Evolutionary conservation across 352 stramenopile species (phyloP).

Genomic region (Albugo laibachii): DNA sequence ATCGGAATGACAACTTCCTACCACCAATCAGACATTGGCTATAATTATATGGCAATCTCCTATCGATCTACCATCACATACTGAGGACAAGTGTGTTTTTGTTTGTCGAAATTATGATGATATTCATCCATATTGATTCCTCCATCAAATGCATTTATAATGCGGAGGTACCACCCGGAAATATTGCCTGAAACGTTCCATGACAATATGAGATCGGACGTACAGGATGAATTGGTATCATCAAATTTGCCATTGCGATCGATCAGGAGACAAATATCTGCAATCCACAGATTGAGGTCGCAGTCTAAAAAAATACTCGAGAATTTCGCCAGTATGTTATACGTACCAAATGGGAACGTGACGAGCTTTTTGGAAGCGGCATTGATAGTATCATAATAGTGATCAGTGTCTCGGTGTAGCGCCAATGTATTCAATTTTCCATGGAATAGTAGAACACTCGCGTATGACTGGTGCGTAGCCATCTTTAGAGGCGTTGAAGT

Average conservation of each 20-base stretch:
- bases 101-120: no score
- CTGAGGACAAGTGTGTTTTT: no score
- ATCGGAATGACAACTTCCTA: no score
- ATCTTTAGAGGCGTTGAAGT: constrained; percentile 16
- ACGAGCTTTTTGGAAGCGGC: constrained; percentile 26
- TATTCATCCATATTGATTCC: no score
- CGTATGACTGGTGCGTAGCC: constrained; percentile 12
- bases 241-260: constrained; percentile 18
- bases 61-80: no score
- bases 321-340: constrained; percentile 15
- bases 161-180: no score
- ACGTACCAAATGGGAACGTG: constrained; percentile 13
- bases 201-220: constrained; percentile 9
- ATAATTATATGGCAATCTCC: no score
- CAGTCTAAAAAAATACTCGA: constrained; percentile 12
- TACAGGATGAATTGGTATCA: constrained; percentile 30
- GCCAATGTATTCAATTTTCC: constrained; percentile 20
- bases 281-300: constrained; percentile 14
- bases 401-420: constrained; percentile 2
- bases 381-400: constrained; percentile 11
- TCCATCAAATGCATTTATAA: no score
- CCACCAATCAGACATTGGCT: no score
- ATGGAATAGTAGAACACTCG: constrained; percentile 33
- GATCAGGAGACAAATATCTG: constrained; percentile 40
- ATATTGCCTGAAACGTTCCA: no score